These are phyloP conservation scores for Mycena leptocephala DNA, from an alignment of 768 basidiomycete genomes.

Conservation along the genomic window DNA sequence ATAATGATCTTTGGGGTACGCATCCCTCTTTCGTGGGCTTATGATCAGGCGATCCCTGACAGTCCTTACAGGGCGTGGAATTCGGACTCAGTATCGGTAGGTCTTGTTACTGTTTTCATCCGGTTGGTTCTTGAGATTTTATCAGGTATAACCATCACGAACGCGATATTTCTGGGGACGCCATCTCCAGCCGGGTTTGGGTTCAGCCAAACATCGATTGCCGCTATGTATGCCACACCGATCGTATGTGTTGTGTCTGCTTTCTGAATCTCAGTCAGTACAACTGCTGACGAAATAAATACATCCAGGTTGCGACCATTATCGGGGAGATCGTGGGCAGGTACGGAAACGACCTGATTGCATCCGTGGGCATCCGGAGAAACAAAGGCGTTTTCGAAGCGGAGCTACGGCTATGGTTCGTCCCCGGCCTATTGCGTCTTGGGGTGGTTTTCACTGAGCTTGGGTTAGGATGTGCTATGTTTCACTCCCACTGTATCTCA, in stretches of 20 bases:
- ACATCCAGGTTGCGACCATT: constrained; percentile 60
- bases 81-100: constrained; percentile 65
- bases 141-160: constrained; percentile 61
- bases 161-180: constrained; percentile 67
- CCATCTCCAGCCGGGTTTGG: constrained; percentile 66
- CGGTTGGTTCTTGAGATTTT: not conserved
- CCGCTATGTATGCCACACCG: constrained; percentile 62
- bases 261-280: not conserved
- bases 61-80: constrained; percentile 47
- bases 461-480: constrained; percentile 54
- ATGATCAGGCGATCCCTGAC: not conserved
- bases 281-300: not conserved
- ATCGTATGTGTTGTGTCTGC: constrained; percentile 50
- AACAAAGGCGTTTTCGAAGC: constrained; percentile 70
- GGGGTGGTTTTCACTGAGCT: not conserved
- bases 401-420: constrained; percentile 62
- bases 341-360: constrained; percentile 67
- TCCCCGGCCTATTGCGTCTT: not conserved
- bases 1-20: constrained; percentile 55
- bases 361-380: constrained; percentile 58
- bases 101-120: not conserved
- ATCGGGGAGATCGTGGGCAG: constrained; percentile 69
- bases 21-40: not conserved
- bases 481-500: constrained; percentile 57
- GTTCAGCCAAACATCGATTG: constrained; percentile 55